Percentiles rank a stretch among this genome's conserved stretches.
These are phyloP conservation scores for Symbiodinium pilosum DNA, from an alignment of 73 alveolate genomes.

Conservation along the genomic window DNA sequence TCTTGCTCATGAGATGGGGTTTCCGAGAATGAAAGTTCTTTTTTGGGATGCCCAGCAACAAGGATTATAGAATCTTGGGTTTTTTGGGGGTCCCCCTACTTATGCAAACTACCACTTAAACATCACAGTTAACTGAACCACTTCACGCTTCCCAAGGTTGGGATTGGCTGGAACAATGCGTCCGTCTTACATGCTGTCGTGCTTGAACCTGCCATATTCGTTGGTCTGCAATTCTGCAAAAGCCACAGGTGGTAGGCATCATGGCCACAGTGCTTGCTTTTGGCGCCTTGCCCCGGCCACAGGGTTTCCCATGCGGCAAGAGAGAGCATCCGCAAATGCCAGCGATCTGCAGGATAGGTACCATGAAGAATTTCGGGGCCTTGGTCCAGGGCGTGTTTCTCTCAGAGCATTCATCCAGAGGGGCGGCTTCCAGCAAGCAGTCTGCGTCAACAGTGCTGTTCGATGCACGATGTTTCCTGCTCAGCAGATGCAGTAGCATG, in stretches of 20 bases:
- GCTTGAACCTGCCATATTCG: background rate
- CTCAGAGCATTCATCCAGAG: no score
- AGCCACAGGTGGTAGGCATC: slow-evolving; percentile 44
- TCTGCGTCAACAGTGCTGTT: background rate
- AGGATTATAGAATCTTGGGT: no score
- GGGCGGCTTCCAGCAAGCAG: background rate
- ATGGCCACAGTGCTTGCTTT: slow-evolving; percentile 89
- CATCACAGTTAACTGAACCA: no score
- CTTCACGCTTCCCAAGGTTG: no score
- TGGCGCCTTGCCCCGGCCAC: slow-evolving; percentile 50
- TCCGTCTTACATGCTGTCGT: background rate
- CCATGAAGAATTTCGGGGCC: slow-evolving; percentile 93
- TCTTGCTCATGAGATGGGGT: no score
- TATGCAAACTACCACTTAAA: no score
- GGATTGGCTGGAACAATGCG: slow-evolving; percentile 84
- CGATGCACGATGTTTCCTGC: no score
- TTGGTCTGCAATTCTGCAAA: background rate
- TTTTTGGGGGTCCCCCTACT: no score
- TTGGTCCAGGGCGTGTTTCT: slow-evolving; percentile 65
- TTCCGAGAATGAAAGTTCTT: no score
- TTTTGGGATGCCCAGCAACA: no score
- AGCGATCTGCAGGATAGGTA: slow-evolving; percentile 28
- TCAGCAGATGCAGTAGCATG: no score
- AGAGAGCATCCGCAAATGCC: background rate
- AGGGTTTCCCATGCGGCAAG: background rate